Base-by-base conservation (phyloP, 2,329 filamentous ascomycete species). In the Trichoderma afroharzianum region DNA sequence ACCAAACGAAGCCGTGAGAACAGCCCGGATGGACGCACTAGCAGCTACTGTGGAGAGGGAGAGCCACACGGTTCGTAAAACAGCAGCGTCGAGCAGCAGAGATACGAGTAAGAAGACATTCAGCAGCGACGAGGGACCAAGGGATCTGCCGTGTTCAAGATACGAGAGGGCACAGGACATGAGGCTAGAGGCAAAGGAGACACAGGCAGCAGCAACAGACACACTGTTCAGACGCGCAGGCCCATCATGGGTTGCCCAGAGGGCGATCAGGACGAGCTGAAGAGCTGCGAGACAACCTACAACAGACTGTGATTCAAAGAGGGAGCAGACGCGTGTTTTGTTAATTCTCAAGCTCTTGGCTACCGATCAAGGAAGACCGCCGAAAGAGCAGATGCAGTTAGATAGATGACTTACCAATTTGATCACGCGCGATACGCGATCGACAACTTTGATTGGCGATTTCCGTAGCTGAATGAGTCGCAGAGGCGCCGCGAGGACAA, bases 71-170 rank as follows among this genome's bases (percentile, higher is more conserved):
- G 80, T 82, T 15, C 66, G 66, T 43, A 69, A 24, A 3, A 69
- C 57, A 28, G 57, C 57, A n/a, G 55, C 57, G 72, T 83, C 81
- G n/a, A 82, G 74, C 18, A 81, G 70, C 63, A 81, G 58, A 8
- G 78, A 80, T 59, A 79, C 69, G 33, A 81, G 76, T 3, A 83
- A 68, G 74, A 83, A 82, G 32, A 75, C 74, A 71, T 75, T 78
- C 72, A 82, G 71, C 39, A 43, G 81, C 72, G 30, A 76, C 1
- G 80, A 82, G 24, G 81, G 80, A 55, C 76, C 74, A 8, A 76
- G 74, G 28, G 78, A 80, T 36, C 75, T 78, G 74, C 73, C 72
- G 68, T 82, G 79, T 73, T 82, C 64, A 68, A 47, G 26, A 68
- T 68, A 68, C 64, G 64, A 68, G 53, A 68, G 75, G 53, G 75